A percentile compares a stretch with the other conserved stretches of the same genome.
phyloP scores from a whole-genome alignment of 73 alveolate species.

The Tetrahymena borealis region DNA sequence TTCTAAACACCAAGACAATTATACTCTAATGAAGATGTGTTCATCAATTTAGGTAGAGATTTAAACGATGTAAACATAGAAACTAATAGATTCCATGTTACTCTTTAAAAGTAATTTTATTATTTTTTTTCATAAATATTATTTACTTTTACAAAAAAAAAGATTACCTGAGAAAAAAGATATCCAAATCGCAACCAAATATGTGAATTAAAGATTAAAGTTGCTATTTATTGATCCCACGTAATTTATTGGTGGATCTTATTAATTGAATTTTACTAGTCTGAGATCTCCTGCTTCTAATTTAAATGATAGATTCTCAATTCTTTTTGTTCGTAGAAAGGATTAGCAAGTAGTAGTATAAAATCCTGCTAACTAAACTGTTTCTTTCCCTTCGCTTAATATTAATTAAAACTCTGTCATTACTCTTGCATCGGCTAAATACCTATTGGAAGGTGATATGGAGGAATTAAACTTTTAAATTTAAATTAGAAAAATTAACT shows the following conservation, averaged over 20 bases:
- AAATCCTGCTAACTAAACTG: not conserved
- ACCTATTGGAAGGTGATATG: not conserved
- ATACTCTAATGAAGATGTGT: not conserved
- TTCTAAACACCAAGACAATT: not conserved
- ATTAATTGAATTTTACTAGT: not conserved
- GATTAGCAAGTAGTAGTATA: not conserved
- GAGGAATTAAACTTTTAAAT: not conserved
- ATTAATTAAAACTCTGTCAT: not conserved
- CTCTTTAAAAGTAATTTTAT: not conserved
- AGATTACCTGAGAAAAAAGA: not conserved
- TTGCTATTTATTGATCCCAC: not conserved
- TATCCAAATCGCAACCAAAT: not conserved
- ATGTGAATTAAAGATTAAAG: not conserved
- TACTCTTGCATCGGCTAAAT: not conserved
- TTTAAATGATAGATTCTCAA: not conserved
- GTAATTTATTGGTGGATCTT: not conserved
- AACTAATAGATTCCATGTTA: not conserved
- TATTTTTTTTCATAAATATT: not conserved
- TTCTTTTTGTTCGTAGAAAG: not conserved
- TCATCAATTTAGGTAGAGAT: not conserved
- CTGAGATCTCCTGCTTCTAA: not conserved
- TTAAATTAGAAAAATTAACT: not conserved
- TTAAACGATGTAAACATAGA: not conserved
- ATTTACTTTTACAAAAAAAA: not conserved
- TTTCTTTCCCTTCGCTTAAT: not conserved